Base-by-base conservation (phyloP, 2,329 filamentous ascomycete genomes). In the Oidium heveae region DNA sequence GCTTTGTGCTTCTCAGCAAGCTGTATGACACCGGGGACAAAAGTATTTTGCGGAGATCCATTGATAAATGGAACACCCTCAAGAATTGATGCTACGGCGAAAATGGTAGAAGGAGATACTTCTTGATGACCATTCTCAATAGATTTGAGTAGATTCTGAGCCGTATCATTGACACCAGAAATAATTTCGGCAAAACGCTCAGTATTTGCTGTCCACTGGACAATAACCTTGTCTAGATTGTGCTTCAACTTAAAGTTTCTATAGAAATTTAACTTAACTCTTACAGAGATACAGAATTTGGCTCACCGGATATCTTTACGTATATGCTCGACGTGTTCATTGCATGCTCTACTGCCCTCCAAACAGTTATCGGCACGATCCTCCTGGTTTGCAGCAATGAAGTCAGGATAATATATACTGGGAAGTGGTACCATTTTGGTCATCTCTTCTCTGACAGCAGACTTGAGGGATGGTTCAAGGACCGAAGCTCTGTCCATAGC, bases 121-220 rank as follows among this genome's bases (percentile, higher is more conserved):
- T 98, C 91, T 58, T 81, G 77, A 66, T 98, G 87, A 47, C 89
- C 87, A 58, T 74, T 67, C 70, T 89, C 81, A 66, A 98, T 94
- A 53, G 91, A 74, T 66, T 83, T 82, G 67, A 96, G 72, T 58
- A 98, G 75, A 70, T 95, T 95, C 61, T 94, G 87, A 53, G 89
- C 87, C 18, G 89, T 96, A 71, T 98, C 91, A 67, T 98, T 96
- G 70, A 98, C 80, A 59, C 89, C 89, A 20, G 79, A 71, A 54
- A 94, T 68, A 61, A 96, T 74, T 60, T 95, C 86, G 61, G 91
- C 86, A 65, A 87, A 98, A 59, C 91, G 86, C 72, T 98, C 91
- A 13, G 91, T 98, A 74, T 98, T 98, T 70, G 91, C 91, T 56
- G 91, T 96, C 91, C 91, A 98, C 70, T 91, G 84, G 58, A 98